Conservation (phyloP, 2,329 filamentous ascomycete species). For the Botrytis byssoidea region DNA sequence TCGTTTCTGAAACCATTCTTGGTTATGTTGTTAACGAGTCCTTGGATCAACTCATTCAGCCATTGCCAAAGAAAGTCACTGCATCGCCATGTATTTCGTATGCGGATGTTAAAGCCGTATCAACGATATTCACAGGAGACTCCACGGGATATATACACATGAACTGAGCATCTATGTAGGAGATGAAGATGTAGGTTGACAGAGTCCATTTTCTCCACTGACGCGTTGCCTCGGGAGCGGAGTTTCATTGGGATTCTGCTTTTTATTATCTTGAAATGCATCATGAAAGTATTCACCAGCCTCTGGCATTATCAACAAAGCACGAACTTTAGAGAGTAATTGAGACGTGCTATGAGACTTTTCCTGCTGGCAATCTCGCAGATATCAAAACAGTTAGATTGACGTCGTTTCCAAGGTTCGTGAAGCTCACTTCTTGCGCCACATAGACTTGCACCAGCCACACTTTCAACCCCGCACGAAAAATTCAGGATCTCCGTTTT, state of each 20-base stretch:
- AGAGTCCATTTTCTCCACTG: not conserved
- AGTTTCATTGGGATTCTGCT: not conserved
- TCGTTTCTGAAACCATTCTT: not conserved
- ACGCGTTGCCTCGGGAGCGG: not conserved
- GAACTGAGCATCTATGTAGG: not conserved
- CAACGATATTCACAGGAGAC: not conserved
- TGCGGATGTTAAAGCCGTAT: not conserved
- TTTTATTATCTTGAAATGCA: not conserved
- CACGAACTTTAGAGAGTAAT: no score
- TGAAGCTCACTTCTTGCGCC: not conserved
- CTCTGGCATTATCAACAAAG: accelerated
- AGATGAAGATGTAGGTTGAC: not conserved
- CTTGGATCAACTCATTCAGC: not conserved
- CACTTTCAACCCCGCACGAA: not conserved
- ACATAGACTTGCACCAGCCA: not conserved
- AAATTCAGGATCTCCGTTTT: not conserved
- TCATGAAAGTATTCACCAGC: not conserved
- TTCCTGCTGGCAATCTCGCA: not conserved
- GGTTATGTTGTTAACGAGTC: not conserved
- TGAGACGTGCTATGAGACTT: not conserved
- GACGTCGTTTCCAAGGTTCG: not conserved
- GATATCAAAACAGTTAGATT: not conserved
- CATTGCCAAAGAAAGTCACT: not conserved
- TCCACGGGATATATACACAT: not conserved
- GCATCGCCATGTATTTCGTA: not conserved